Percentiles rank a stretch among this genome's conserved stretches.
These are phyloP conservation scores for Tolypocladium paradoxum DNA, from an alignment of 2,329 filamentous ascomycete genomes.

Conservation along the genomic window DNA sequence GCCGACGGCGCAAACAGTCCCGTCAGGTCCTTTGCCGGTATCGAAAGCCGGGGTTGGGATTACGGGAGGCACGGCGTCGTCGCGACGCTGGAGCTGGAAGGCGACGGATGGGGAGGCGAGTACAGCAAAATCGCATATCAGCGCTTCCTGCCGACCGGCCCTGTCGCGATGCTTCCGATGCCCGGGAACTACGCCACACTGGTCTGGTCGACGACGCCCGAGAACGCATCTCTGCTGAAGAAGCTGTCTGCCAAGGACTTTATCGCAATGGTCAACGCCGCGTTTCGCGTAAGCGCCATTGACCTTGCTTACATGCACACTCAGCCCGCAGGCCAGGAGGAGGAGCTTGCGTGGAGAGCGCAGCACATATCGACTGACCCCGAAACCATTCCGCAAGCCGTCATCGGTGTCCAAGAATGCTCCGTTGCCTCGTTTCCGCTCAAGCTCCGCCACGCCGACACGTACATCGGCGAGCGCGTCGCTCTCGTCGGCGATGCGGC, in stretches of 20 bases:
- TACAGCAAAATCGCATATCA: slow-evolving; percentile 75
- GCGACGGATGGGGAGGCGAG: slow-evolving; percentile 42
- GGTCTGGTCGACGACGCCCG: slow-evolving; percentile 88
- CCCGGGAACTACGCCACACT: slow-evolving; percentile 75
- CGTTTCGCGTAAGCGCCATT: slow-evolving; percentile 68
- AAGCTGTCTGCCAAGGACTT: slow-evolving; percentile 63
- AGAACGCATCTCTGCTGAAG: slow-evolving; percentile 70
- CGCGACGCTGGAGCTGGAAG: slow-evolving; percentile 68
- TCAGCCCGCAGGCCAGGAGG: slow-evolving; percentile 43
- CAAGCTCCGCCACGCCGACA: slow-evolving; percentile 84
- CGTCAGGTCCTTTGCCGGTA: slow-evolving; percentile 79
- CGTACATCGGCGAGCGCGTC: slow-evolving; percentile 81
- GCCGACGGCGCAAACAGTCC: slow-evolving; percentile 94
- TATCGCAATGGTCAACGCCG: slow-evolving; percentile 80
- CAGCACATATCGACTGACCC: slow-evolving; percentile 52
- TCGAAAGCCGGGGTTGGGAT: slow-evolving; percentile 82
- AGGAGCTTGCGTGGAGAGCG: slow-evolving; percentile 78
- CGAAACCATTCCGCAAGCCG: slow-evolving; percentile 51
- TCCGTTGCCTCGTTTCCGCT: slow-evolving; percentile 85
- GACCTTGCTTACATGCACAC: slow-evolving; percentile 80
- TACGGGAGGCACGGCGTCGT: slow-evolving; percentile 86
- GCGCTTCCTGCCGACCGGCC: slow-evolving; percentile 85
- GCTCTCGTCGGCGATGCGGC: slow-evolving; percentile 90
- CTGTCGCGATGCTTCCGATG: slow-evolving; percentile 81
- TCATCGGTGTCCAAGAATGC: slow-evolving; percentile 62